A percentile compares a stretch with the other conserved stretches of the same genome.
Evolutionary conservation across 371 early-diverging fungal genomes (phyloP).

Genomic region (Entomophthora muscae): DNA sequence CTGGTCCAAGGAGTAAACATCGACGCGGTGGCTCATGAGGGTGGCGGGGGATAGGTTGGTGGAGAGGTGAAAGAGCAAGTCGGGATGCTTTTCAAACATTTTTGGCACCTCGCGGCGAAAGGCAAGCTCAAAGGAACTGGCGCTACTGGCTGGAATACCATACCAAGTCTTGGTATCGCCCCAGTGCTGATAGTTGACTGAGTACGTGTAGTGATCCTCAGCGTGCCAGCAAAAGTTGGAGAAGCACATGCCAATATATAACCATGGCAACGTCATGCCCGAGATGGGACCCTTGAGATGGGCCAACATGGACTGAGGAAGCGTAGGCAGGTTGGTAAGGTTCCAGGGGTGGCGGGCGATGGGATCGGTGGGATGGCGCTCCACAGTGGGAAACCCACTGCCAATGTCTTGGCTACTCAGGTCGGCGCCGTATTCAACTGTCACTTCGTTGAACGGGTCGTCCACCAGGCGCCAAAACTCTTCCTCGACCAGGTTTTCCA

Average conservation of each 20-base stretch:
- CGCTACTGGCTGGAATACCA: slow-evolving; percentile 69
- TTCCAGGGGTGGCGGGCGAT: slow-evolving; percentile 65
- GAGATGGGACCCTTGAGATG: slow-evolving; percentile 61
- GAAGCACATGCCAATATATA: slow-evolving; percentile 90
- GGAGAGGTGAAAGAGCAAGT: slow-evolving; percentile 76
- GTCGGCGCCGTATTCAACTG: slow-evolving; percentile 92
- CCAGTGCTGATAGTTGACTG: slow-evolving; percentile 89
- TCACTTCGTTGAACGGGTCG: slow-evolving; percentile 64
- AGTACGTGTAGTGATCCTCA: slow-evolving; percentile 90
- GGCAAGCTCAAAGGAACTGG: slow-evolving; percentile 59
- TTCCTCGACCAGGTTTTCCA: slow-evolving; percentile 33
- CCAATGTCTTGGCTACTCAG: slow-evolving; percentile 80
- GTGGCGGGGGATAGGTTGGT: slow-evolving; percentile 71
- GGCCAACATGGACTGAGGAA: slow-evolving; percentile 60
- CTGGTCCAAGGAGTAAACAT: slow-evolving; percentile 67
- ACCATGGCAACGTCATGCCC: slow-evolving; percentile 92
- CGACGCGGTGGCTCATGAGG: slow-evolving; percentile 45
- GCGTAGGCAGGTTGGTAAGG: slow-evolving; percentile 64
- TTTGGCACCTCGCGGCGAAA: slow-evolving; percentile 69
- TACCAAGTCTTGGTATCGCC: slow-evolving; percentile 97
- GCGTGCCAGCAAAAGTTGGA: slow-evolving; percentile 95
- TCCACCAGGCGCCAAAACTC: slow-evolving; percentile 90
- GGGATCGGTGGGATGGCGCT: slow-evolving; percentile 31
- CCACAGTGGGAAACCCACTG: slow-evolving; percentile 51
- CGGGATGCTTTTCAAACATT: slow-evolving; percentile 77